Base-by-base conservation (phyloP, 2,329 filamentous ascomycete species). In the Diplocarpon rosae region DNA sequence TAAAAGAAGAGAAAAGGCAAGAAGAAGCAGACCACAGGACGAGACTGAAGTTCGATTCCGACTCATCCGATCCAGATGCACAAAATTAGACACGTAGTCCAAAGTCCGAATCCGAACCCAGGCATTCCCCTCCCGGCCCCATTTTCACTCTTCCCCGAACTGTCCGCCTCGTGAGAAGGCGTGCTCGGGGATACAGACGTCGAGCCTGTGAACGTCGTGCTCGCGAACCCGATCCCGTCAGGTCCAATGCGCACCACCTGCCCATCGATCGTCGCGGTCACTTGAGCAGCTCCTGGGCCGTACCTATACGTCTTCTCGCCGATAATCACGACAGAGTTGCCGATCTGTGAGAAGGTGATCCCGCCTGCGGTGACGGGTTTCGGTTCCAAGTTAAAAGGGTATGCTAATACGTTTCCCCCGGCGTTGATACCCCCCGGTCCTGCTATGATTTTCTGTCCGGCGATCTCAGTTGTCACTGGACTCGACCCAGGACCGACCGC, bases 401-500 rank as follows among this genome's bases (percentile, higher is more conserved):
- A 44, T 10, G 46, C 37, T 5, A 56, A 29, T 11, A 50, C 57
- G 30, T 54, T 50, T n/a, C 43, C 49, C 10, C 33, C 48, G 12
- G 56, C 37, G 4, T 39, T 46, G 1, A 78, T 61, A n/a, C 73
- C 75, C 2, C 56, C 57, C 0, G 73, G 66, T 1, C 67, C 71
- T 34, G 76, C 67, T 0, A 67, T 73, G 24, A 80, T 60, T 0
- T 66, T 72, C 56, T 76, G 65, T 1, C 70, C 69, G 5, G 65
- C 69, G 3, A 75, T 61, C 0, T 69, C 62, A 1, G 68, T 70
- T 0, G 68, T 75, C 1, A 62, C 68, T 10, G 57, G 56, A n/a
- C 57, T 58, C 2, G 64, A 62, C 10, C 63, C 65, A 0, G 69
- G 64, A 0, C 72, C 73, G 39, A 78, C 59, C 1, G 68, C 72